These are phyloP conservation scores for Pseudogymnoascus sp. DNA, from an alignment of 2,329 filamentous ascomycete genomes.

Conservation along the genomic window DNA sequence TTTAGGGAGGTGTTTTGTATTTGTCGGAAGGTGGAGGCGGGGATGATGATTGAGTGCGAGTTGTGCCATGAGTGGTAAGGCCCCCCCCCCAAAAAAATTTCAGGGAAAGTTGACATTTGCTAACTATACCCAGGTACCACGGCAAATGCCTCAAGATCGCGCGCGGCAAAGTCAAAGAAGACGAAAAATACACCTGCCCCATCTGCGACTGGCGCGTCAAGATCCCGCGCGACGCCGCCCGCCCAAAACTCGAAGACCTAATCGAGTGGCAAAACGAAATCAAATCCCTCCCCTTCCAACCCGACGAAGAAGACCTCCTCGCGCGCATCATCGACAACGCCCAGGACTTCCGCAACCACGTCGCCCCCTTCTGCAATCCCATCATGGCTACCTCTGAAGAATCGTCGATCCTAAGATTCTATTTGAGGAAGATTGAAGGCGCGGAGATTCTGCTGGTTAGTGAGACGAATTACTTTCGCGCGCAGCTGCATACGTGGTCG, in stretches of 20 bases:
- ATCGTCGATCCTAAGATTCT: conserved; percentile 84
- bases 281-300: conserved; percentile 74
- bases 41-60: conserved; percentile 99
- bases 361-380: conserved; percentile 72
- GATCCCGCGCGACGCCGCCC: conserved; percentile 90
- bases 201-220: conserved; percentile 97
- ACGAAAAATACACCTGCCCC: conserved; percentile 95
- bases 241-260: conserved; percentile 89
- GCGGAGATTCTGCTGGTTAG: conserved; percentile 84
- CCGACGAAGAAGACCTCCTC: conserved; percentile 84
- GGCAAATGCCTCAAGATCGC: conserved; percentile 98
- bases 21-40: conserved; percentile 83
- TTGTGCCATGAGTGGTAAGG: conserved; percentile 95
- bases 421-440: conserved; percentile 92
- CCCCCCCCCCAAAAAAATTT: too few relatives aligned
- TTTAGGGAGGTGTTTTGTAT: conserved; percentile 88
- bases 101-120: too few relatives aligned
- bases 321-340: conserved; percentile 81
- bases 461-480: conserved; percentile 96
- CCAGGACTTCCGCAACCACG: conserved; percentile 72
- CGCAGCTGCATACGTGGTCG: conserved; percentile 90
- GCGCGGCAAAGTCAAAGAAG: conserved; percentile 93
- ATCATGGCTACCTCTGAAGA: conserved; percentile 76
- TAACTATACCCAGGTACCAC: conserved; percentile 72
- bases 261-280: conserved; percentile 79